These are phyloP conservation scores for Leptodermis oblonga DNA, from an alignment of 257 asterid species.

Conservation along the genomic window DNA sequence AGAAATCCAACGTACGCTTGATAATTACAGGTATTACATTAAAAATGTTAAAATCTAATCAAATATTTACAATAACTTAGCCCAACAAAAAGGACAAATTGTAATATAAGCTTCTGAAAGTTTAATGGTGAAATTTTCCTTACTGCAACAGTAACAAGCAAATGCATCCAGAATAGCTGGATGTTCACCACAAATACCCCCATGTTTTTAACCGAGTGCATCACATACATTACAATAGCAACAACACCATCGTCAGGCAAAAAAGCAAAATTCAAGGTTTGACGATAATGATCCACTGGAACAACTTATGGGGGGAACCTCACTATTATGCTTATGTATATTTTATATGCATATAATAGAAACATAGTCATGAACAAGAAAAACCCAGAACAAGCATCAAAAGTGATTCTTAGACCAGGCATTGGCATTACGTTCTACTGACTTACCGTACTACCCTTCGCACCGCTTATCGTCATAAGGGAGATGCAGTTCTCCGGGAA, in stretches of 20 bases:
- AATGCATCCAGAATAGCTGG: background rate
- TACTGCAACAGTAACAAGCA: background rate
- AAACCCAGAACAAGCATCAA: constrained; percentile 3
- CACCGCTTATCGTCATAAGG: constrained; percentile 94
- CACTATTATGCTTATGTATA: background rate
- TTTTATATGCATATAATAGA: background rate
- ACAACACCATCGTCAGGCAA: too few relatives aligned
- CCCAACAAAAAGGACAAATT: background rate
- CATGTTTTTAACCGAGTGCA: background rate
- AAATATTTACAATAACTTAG: background rate
- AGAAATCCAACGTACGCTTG: background rate
- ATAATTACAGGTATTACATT: background rate
- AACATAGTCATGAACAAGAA: background rate
- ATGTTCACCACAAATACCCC: background rate
- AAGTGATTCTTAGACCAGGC: background rate
- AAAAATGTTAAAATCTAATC: background rate
- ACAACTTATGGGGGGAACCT: too few relatives aligned
- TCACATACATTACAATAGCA: background rate
- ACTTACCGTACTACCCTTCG: constrained; percentile 98
- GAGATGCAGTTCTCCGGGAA: constrained; percentile 95
- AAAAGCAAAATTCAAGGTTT: background rate
- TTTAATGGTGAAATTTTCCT: background rate
- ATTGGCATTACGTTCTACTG: constrained; percentile 1
- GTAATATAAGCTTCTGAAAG: background rate
- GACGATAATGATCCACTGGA: background rate